Evolutionary conservation across 345 rosid genomes (phyloP).

Genomic region (Salix dunnii): DNA sequence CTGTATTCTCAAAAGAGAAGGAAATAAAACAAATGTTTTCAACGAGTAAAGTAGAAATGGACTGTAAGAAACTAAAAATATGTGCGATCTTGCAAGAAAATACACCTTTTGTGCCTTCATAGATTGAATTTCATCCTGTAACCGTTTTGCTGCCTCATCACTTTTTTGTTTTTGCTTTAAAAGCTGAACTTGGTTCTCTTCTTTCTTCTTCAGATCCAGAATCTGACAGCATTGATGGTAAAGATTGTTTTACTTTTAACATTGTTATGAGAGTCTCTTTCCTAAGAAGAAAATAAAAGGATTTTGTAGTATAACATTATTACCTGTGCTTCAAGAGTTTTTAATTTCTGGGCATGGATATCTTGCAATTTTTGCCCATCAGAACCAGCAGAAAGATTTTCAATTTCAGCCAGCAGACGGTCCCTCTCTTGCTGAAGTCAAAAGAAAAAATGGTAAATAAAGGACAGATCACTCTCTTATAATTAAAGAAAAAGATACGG

Average conservation of each 20-base stretch:
- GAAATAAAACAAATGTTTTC: not conserved
- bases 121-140: conserved; percentile 93
- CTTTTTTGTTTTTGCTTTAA: conserved; percentile 94
- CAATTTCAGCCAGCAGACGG: conserved; percentile 77
- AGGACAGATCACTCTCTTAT: not conserved
- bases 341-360: conserved; percentile 75
- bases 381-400: conserved; percentile 67
- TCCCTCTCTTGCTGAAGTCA: conserved; percentile 84
- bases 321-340: conserved; percentile 84
- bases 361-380: conserved; percentile 91
- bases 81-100: not conserved
- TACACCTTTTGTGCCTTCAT: conserved; percentile 92
- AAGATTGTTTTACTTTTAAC: conserved; percentile 9
- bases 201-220: conserved; percentile 91
- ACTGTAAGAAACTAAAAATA: not conserved
- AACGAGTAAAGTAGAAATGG: not conserved
- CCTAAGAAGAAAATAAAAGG: not conserved
- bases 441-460: conserved; percentile 13
- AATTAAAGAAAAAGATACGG: not conserved
- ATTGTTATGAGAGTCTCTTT: not conserved
- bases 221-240: conserved; percentile 39
- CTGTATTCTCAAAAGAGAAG: conserved; percentile 33
- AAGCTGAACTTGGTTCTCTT: conserved; percentile 93
- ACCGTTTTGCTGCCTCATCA: conserved; percentile 83
- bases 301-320: conserved; percentile 11